Evolutionary conservation across 1,139 yeast species (phyloP).

Genomic region (Debaryomyces fabryi): DNA sequence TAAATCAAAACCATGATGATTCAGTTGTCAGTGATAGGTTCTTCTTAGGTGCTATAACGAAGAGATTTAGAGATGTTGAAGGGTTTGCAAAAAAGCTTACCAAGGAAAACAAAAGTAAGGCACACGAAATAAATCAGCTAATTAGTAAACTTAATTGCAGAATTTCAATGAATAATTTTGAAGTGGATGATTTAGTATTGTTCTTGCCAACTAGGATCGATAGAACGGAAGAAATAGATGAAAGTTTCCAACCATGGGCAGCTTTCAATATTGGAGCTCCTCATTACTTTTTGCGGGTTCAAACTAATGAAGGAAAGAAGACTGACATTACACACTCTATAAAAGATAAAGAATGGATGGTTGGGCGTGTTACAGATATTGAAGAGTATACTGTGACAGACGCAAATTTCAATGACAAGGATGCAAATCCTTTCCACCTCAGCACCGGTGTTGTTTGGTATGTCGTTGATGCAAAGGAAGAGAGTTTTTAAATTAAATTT

Average conservation of each 20-base stretch:
- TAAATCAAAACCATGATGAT: slow-evolving; percentile 20
- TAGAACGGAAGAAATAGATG: slow-evolving; percentile 25
- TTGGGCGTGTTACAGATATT: slow-evolving; percentile 59
- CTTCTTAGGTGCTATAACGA: slow-evolving; percentile 66
- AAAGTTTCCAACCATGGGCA: slow-evolving; percentile 69
- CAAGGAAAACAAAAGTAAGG: slow-evolving; percentile 64
- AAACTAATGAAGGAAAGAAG: slow-evolving; percentile 14
- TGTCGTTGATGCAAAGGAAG: slow-evolving; percentile 50
- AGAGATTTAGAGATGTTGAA: slow-evolving; percentile 87
- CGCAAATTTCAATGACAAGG: slow-evolving; percentile 30
- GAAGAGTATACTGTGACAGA: slow-evolving; percentile 49
- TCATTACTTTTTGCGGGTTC: slow-evolving; percentile 63
- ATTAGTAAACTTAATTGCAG: slow-evolving; percentile 46
- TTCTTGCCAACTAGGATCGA: slow-evolving; percentile 76
- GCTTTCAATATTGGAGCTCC: slow-evolving; percentile 84
- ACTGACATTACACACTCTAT: slow-evolving; percentile 7
- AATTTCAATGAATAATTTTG: slow-evolving; percentile 68
- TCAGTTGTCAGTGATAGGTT: slow-evolving; percentile 26
- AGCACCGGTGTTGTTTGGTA: slow-evolving; percentile 54
- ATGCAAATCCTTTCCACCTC: slow-evolving; percentile 51
- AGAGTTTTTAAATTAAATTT: slow-evolving; percentile 2
- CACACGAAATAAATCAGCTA: slow-evolving; percentile 44
- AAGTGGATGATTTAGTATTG: slow-evolving; percentile 72
- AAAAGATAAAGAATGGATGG: slow-evolving; percentile 66
- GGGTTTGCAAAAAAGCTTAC: slow-evolving; percentile 85